Conservation (phyloP, 257 asterid genomes). For the Oldenlandia corymbosa region DNA sequence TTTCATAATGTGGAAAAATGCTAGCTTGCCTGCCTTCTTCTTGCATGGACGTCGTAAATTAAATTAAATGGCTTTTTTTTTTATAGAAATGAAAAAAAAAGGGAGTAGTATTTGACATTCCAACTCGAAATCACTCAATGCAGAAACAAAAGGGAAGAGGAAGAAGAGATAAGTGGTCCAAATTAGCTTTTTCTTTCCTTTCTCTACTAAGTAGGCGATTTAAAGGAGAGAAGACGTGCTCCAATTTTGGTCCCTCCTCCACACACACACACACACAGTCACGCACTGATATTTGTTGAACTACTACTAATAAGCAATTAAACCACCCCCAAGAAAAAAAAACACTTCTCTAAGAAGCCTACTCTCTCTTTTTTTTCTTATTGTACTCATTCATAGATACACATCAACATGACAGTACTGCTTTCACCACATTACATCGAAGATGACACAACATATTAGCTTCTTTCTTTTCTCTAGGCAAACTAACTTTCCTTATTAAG, state of each 20-base stretch:
- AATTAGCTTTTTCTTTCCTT: neutral
- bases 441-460: too few relatives aligned
- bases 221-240: constrained; percentile 18
- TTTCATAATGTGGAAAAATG: too few relatives aligned
- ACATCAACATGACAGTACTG: constrained; percentile 14
- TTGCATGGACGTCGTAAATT: too few relatives aligned
- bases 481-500: too few relatives aligned
- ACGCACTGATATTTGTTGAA: too few relatives aligned
- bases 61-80: too few relatives aligned
- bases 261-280: too few relatives aligned
- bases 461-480: too few relatives aligned
- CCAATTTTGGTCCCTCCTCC: constrained; percentile 27
- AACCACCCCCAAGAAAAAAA: too few relatives aligned
- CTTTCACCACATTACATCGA: constrained; percentile 1
- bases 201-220: constrained; percentile 20
- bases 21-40: too few relatives aligned
- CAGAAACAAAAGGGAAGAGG: neutral
- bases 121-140: constrained; percentile 6
- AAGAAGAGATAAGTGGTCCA: constrained; percentile 24
- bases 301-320: too few relatives aligned
- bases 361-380: constrained; percentile 13
- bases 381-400: neutral
- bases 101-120: neutral
- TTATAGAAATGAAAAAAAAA: too few relatives aligned
- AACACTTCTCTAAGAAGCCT: neutral